phyloP scores from a whole-genome alignment of 2,329 filamentous ascomycete species.

The Emmonsiellopsis sp. region DNA sequence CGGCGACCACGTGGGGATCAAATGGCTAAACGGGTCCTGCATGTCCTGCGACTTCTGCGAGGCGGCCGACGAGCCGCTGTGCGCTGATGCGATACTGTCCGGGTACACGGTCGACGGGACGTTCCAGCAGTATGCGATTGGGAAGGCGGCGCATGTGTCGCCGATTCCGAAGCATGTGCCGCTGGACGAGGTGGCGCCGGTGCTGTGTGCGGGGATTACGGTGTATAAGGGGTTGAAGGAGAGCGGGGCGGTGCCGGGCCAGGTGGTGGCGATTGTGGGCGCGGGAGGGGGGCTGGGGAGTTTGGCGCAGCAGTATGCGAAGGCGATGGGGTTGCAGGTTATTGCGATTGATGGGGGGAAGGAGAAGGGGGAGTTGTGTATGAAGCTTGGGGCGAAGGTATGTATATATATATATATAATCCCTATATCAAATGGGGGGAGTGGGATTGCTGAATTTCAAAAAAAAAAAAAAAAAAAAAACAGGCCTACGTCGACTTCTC shows the following conservation, averaged over 20 bases:
- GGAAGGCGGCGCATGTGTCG: constrained; percentile 76
- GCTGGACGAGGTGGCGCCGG: constrained; percentile 67
- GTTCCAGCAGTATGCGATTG: constrained; percentile 88
- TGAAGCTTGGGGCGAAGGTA: constrained; percentile 56
- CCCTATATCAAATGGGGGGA: no score
- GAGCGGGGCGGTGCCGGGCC: constrained; percentile 61
- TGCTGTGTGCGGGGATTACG: constrained; percentile 77
- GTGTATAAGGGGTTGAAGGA: constrained; percentile 91
- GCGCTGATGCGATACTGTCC: constrained; percentile 62
- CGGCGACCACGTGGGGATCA: constrained; percentile 80
- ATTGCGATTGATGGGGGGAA: constrained; percentile 77
- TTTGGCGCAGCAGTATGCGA: constrained; percentile 76
- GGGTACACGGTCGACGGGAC: constrained; percentile 89
- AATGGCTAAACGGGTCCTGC: constrained; percentile 86
- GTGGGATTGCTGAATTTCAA: no score
- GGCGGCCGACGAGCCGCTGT: constrained; percentile 72
- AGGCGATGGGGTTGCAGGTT: constrained; percentile 74
- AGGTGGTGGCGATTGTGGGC: constrained; percentile 75
- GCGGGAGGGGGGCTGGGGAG: constrained; percentile 75
- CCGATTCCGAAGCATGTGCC: constrained; percentile 67
- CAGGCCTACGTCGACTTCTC: constrained; percentile 69
- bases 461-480: constrained; percentile 8
- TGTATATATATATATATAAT: constrained; percentile 1
- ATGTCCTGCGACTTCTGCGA: constrained; percentile 76
- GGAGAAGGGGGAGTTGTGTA: constrained; percentile 63